Base-by-base conservation (phyloP, 1,284 basidiomycete species). In the Ustilago lituana region DNA sequence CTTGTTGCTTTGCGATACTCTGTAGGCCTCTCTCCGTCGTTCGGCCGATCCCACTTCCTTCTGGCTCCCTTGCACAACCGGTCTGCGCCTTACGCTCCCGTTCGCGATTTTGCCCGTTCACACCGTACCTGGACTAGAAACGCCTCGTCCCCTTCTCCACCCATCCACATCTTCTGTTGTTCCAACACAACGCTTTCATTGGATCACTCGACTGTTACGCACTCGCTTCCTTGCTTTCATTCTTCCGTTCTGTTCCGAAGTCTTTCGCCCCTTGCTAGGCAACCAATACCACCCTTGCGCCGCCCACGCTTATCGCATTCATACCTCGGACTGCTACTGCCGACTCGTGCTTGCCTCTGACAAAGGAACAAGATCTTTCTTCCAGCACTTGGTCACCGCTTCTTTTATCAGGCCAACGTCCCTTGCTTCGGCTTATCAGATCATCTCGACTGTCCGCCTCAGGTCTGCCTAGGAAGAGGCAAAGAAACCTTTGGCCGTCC, bases 351-450 rank as follows among this genome's bases (percentile, higher is more conserved):
- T n/a, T n/a, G n/a, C n/a, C n/a, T n/a, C n/a, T n/a, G n/a, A n/a
- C n/a, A n/a, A n/a, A n/a, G n/a, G n/a, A n/a, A 4, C 22, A 24
- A 14, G 15, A 5, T 20, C 29, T n/a, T 20, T 22, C 27, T 33
- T 14, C 31, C 19, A 33, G 20, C 19, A 49, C 36, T 14, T 12
- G 2, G 23, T 20, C 17, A 8, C 40, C 44, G 48, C 38, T 31
- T 26, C 11, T 27, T 27, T n/a, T n/a, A n/a, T n/a, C n/a, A n/a
- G n/a, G n/a, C n/a, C n/a, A n/a, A n/a, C n/a, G n/a, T n/a, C n/a
- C n/a, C n/a, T n/a, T n/a, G n/a, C n/a, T n/a, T n/a, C 32, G 12
- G 49, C 49, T 43, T 51, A 51, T 51, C 49, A 51, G 49, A 51
- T 43, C 29, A 26, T 23, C 23, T 41, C 20, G 37, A 9, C 4